Evolutionary conservation across 2,329 filamentous ascomycete genomes (phyloP).

Genomic region (Colletotrichum sp.): DNA sequence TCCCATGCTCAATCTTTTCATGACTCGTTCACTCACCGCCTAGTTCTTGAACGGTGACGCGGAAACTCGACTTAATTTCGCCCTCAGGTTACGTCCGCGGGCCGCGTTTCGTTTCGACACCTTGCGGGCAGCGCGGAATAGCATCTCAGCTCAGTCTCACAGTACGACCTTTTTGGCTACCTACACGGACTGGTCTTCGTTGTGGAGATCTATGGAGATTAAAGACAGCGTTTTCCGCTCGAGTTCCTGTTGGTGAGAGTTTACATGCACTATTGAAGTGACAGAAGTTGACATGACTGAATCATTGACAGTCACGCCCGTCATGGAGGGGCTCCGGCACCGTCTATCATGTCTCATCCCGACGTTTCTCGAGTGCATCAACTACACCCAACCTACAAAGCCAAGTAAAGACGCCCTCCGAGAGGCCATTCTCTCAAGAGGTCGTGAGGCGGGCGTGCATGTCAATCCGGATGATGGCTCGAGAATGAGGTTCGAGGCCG

Average conservation of each 20-base stretch:
- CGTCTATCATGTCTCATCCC: conserved; percentile 1
- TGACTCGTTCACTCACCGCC: not conserved
- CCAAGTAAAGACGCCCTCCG: not conserved
- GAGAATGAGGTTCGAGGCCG: conserved; percentile 4
- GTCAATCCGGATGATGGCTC: not conserved
- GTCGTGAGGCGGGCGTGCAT: not conserved
- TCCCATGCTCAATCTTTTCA: not conserved
- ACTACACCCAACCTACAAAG: not conserved
- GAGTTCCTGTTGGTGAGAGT: not conserved
- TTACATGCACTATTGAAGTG: not conserved
- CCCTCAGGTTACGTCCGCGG: not conserved
- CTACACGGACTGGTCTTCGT: not conserved
- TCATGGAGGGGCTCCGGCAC: not conserved
- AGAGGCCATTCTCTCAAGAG: not conserved
- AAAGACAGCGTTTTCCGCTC: not conserved
- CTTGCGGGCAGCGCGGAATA: not conserved
- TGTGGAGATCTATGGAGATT: not conserved
- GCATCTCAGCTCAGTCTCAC: not conserved
- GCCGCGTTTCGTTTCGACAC: not conserved
- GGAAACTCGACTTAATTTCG: not conserved
- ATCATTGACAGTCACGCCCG: not conserved
- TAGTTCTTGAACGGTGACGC: not conserved
- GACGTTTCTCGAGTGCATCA: not conserved
- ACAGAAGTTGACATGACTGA: not conserved
- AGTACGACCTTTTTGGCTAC: not conserved